Percentiles rank a stretch among this genome's conserved stretches.
These are phyloP conservation scores for Eucalyptus sp. DNA, from an alignment of 345 rosid genomes.

Conservation along the genomic window DNA sequence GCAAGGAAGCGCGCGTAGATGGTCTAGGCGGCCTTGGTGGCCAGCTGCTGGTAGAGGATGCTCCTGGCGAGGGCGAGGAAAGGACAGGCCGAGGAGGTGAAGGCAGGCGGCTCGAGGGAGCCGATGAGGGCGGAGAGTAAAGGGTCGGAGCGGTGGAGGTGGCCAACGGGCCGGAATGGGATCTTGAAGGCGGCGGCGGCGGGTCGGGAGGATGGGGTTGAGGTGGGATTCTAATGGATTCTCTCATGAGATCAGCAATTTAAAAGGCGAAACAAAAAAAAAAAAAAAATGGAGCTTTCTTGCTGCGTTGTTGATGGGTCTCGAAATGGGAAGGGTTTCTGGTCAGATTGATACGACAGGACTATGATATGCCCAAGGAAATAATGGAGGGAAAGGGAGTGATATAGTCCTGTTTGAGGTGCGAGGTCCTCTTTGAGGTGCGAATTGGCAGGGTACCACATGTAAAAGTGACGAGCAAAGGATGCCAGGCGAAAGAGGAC, in stretches of 20 bases:
- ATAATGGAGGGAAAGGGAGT: conserved; percentile 1
- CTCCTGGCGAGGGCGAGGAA: conserved; percentile 41
- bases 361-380: not conserved
- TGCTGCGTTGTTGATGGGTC: no score
- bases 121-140: conserved; percentile 38
- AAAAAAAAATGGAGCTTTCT: no score
- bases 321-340: not conserved
- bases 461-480: not conserved
- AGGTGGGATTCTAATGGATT: not conserved
- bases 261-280: no score
- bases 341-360: not conserved
- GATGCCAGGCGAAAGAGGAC: accelerated
- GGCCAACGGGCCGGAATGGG: conserved; percentile 41
- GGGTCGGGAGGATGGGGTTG: not conserved
- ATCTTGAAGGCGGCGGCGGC: conserved; percentile 7
- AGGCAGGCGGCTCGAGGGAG: conserved; percentile 38
- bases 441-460: not conserved
- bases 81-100: conserved; percentile 32
- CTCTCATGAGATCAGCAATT: not conserved
- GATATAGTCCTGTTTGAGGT: not conserved
- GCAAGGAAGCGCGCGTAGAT: conserved; percentile 60
- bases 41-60: conserved; percentile 78
- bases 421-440: not conserved
- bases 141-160: conserved; percentile 44
- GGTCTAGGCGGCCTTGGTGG: conserved; percentile 60